Conservation (phyloP, 129 eudicot genomes). For the Logfia minima region DNA sequence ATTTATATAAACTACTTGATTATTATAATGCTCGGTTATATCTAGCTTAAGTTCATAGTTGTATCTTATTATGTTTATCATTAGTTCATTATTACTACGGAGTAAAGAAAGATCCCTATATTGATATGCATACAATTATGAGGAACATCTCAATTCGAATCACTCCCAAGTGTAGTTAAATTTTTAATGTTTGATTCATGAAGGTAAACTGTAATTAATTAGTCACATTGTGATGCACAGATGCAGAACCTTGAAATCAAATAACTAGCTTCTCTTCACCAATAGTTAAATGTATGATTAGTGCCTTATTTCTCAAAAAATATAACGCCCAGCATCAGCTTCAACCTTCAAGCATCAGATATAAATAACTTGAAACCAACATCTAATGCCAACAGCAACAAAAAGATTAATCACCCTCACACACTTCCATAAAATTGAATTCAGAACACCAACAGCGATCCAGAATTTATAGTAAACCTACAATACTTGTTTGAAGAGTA, state of each 20-base stretch:
- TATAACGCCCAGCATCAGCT: too few relatives aligned
- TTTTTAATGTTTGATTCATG: too few relatives aligned
- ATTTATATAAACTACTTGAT: background rate
- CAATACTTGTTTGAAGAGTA: constrained; percentile 14
- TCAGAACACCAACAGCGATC: constrained; percentile 17
- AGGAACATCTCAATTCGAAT: too few relatives aligned
- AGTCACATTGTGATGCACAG: too few relatives aligned
- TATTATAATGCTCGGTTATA: background rate
- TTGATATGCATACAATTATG: background rate
- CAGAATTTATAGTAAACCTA: constrained; percentile 6
- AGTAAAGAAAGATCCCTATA: too few relatives aligned
- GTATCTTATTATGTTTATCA: background rate
- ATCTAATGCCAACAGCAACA: background rate
- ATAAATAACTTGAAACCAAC: background rate
- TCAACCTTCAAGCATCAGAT: background rate
- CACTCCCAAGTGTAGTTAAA: background rate
- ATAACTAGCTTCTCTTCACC: background rate
- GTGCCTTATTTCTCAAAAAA: background rate
- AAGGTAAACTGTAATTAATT: too few relatives aligned
- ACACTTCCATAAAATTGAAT: background rate
- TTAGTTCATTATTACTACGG: too few relatives aligned
- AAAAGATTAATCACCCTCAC: background rate
- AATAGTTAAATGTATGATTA: background rate
- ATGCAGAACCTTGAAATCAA: too few relatives aligned
- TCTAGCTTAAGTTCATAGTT: too few relatives aligned